phyloP scores from a whole-genome alignment of 2,329 filamentous ascomycete species.

The Fonsecaea multimorphosa region DNA sequence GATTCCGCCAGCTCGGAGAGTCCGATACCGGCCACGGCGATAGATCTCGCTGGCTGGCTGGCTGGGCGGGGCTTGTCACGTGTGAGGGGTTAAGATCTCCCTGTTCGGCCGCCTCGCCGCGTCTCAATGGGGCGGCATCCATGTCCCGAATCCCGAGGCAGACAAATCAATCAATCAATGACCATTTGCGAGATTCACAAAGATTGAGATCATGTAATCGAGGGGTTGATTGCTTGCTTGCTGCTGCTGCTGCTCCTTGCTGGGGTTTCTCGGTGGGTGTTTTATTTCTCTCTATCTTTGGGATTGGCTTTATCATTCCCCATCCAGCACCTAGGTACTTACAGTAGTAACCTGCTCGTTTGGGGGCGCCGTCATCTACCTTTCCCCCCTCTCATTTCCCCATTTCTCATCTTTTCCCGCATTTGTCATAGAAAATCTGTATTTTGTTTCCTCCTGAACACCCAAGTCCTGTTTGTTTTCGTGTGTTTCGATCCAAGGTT shows the following conservation, averaged over 20 bases:
- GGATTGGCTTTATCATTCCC: not conserved
- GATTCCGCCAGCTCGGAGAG: not conserved
- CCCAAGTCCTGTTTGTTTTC: too few species aligned
- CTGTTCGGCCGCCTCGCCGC: not conserved
- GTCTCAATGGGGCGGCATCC: not conserved
- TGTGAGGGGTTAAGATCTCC: not conserved
- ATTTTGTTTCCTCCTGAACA: too few species aligned
- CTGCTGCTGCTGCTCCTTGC: too few species aligned
- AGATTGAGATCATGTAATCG: not conserved
- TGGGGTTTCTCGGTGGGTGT: too few species aligned
- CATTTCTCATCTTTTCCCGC: not conserved
- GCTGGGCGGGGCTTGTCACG: not conserved
- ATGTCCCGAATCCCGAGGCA: slow-evolving; percentile 1
- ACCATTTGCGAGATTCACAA: not conserved
- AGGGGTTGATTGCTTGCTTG: not conserved
- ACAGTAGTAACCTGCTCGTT: not conserved
- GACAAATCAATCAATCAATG: not conserved
- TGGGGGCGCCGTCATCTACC: not conserved
- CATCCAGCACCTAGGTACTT: not conserved
- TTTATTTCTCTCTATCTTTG: not conserved
- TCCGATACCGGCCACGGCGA: not conserved
- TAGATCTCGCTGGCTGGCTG: too few species aligned
- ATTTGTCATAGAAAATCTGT: not conserved
- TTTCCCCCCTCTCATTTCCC: not conserved
- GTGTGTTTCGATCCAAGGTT: too few species aligned